Percentiles rank a stretch among this genome's conserved stretches.
These are phyloP conservation scores for Fennellomyces sp. DNA, from an alignment of 371 early-diverging fungal species.

Conservation along the genomic window DNA sequence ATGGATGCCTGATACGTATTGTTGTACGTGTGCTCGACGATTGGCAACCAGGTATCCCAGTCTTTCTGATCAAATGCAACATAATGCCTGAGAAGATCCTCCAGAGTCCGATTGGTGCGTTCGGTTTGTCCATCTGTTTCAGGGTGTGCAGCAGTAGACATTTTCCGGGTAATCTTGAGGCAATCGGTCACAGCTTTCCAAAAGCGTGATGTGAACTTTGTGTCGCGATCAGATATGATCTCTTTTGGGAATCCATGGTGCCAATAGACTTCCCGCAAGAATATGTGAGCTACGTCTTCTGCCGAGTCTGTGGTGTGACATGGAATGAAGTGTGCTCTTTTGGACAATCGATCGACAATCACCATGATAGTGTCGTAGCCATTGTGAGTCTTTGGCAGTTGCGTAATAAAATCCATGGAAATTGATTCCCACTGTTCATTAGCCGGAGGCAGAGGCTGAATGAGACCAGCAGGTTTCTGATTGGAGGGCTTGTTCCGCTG, in stretches of 20 bases:
- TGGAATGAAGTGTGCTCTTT: conserved; percentile 47
- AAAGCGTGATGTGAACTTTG: conserved; percentile 43
- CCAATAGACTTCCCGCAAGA: conserved; percentile 32
- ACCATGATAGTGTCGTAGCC: conserved; percentile 38
- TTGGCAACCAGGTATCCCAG: background rate
- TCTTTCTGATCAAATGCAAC: background rate
- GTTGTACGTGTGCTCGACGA: background rate
- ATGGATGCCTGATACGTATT: background rate
- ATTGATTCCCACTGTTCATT: background rate
- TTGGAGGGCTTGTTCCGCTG: conserved; percentile 29
- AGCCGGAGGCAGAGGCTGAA: background rate
- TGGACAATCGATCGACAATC: conserved; percentile 49
- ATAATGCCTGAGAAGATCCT: background rate
- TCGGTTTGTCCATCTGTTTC: conserved; percentile 3
- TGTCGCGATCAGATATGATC: conserved; percentile 48
- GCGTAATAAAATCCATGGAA: background rate
- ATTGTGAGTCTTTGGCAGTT: conserved; percentile 7
- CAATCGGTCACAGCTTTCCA: conserved; percentile 23
- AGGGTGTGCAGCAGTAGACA: background rate
- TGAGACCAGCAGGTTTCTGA: background rate
- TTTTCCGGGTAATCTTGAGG: background rate
- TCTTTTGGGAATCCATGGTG: conserved; percentile 42
- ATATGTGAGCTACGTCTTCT: conserved; percentile 28
- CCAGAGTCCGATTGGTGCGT: background rate
- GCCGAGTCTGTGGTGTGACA: conserved; percentile 12